phyloP scores from a whole-genome alignment of 805 yeast species.

The Wickerhamiella occidentalis region DNA sequence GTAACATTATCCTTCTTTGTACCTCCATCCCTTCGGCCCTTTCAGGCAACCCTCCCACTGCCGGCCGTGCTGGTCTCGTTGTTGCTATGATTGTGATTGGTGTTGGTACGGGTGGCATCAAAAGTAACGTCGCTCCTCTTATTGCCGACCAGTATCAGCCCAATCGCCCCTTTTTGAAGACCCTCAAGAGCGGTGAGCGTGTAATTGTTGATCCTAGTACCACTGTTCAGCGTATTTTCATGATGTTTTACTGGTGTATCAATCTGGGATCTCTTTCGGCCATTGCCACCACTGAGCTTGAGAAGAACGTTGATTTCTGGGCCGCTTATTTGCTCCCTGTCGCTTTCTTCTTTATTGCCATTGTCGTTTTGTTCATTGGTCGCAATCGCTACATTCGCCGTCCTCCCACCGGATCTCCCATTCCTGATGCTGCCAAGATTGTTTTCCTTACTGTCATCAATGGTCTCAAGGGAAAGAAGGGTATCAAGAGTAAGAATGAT shows the following conservation, averaged over 20 bases:
- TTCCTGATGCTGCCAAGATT: conserved; percentile 41
- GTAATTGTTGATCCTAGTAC: conserved; percentile 60
- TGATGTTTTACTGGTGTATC: conserved; percentile 65
- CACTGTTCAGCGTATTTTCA: conserved; percentile 61
- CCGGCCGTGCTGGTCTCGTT: conserved; percentile 53
- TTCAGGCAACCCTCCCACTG: conserved; percentile 25
- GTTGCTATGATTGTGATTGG: conserved; percentile 51
- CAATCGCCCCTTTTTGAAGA: conserved; percentile 46
- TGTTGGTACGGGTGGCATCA: conserved; percentile 70
- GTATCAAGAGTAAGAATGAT: background rate
- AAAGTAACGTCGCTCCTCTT: conserved; percentile 61
- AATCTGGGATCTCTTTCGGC: conserved; percentile 66
- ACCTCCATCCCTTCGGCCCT: conserved; percentile 55
- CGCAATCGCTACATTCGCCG: conserved; percentile 43
- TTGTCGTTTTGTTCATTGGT: conserved; percentile 41
- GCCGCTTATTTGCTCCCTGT: conserved; percentile 65
- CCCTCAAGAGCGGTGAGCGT: conserved; percentile 47
- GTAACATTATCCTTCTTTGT: conserved; percentile 51
- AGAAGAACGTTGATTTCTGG: conserved; percentile 44
- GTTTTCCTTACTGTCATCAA: conserved; percentile 36
- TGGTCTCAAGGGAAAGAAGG: conserved; percentile 27
- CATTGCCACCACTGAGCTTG: conserved; percentile 66
- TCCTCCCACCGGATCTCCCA: conserved; percentile 50
- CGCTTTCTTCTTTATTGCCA: conserved; percentile 51
- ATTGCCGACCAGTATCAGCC: conserved; percentile 65